phyloP scores from a whole-genome alignment of 2,329 filamentous ascomycete species.

The Clarireedia homoeocarpa region DNA sequence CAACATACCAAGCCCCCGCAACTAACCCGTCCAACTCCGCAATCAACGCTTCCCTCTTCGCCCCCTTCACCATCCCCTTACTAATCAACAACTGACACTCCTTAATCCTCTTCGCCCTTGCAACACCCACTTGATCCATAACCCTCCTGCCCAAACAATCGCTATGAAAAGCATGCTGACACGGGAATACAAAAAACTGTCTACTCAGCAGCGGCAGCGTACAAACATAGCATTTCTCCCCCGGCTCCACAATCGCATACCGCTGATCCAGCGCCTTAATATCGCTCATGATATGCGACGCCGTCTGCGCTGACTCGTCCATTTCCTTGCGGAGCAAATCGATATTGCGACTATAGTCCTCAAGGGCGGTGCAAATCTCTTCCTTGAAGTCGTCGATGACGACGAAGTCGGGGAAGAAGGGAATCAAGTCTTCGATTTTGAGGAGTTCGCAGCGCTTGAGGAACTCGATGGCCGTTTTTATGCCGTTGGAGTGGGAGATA shows the following conservation, averaged over 20 bases:
- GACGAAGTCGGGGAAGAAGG: slow-evolving; percentile 97
- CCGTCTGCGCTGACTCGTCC: slow-evolving; percentile 87
- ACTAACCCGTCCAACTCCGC: slow-evolving; percentile 88
- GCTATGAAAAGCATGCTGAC: slow-evolving; percentile 95
- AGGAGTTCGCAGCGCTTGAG: slow-evolving; percentile 85
- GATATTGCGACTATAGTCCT: slow-evolving; percentile 88
- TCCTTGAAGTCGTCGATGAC: slow-evolving; percentile 99
- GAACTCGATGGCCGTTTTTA: slow-evolving; percentile 91
- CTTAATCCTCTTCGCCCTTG: slow-evolving; percentile 69
- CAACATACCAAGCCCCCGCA: slow-evolving; percentile 72
- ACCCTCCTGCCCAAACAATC: slow-evolving; percentile 87
- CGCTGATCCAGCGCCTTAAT: slow-evolving; percentile 79
- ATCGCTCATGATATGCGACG: slow-evolving; percentile 82
- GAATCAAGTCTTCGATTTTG: slow-evolving; percentile 92
- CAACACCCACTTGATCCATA: slow-evolving; percentile 69
- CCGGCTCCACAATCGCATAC: slow-evolving; percentile 94
- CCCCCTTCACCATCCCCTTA: slow-evolving; percentile 61
- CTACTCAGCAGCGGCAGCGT: slow-evolving; percentile 76
- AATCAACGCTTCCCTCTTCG: slow-evolving; percentile 73
- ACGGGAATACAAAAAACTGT: slow-evolving; percentile 97
- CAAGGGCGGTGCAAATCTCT: slow-evolving; percentile 88
- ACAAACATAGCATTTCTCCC: slow-evolving; percentile 89
- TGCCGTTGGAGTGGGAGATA: slow-evolving; percentile 76
- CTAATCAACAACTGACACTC: slow-evolving; percentile 81
- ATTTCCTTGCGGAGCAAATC: slow-evolving; percentile 85